Evolutionary conservation across 176 grass and related monocot genomes (phyloP).

Genomic region (Aegilops sharonensis): DNA sequence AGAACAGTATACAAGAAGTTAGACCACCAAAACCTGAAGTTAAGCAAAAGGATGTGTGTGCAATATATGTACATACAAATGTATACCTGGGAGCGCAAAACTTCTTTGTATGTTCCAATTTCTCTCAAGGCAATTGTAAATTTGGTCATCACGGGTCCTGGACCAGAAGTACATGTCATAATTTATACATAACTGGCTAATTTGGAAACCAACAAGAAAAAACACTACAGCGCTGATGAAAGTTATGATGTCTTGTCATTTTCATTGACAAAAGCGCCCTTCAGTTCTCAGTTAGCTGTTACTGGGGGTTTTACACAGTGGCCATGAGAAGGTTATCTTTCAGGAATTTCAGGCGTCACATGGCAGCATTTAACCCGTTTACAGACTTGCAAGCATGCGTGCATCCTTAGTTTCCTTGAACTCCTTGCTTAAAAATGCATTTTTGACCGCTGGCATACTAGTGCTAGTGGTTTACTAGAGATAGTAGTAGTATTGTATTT

Average conservation of each 20-base stretch:
- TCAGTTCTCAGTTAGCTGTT: background rate
- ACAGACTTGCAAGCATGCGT: no score
- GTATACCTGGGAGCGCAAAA: conserved; percentile 89
- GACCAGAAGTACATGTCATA: conserved; percentile 18
- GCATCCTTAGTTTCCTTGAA: conserved; percentile 3
- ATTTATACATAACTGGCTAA: background rate
- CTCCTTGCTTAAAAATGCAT: background rate
- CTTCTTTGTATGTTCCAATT: conserved; percentile 99
- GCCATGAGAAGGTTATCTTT: background rate
- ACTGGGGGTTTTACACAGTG: background rate
- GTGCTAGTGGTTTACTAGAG: background rate
- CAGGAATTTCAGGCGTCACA: background rate
- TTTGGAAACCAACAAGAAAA: background rate
- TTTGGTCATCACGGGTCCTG: conserved; percentile 98
- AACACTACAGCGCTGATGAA: background rate
- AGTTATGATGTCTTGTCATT: background rate
- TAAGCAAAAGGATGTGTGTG: background rate
- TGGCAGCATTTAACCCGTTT: background rate
- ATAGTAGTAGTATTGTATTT: background rate
- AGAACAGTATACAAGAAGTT: conserved; percentile 30
- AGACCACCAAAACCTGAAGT: conserved; percentile 15
- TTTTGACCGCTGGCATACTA: background rate
- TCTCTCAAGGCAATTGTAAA: conserved; percentile 99
- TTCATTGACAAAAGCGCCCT: background rate
- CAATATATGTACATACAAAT: conserved; percentile 14